phyloP scores from a whole-genome alignment of 345 rosid species.

The Arabidopsis suecica region DNA sequence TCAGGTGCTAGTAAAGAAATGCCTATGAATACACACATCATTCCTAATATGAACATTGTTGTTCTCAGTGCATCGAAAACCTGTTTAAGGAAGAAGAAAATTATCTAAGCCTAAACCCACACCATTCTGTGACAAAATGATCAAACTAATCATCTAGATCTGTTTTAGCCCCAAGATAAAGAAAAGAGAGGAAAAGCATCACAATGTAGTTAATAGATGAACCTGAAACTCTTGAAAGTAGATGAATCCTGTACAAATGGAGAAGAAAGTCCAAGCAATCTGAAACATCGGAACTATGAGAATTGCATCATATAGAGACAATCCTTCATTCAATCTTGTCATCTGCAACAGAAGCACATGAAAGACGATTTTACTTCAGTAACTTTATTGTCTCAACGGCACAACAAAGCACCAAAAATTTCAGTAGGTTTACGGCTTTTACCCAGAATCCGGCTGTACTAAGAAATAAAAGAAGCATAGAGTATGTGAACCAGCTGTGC shows the following conservation, averaged over 20 bases:
- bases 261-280: constrained; percentile 99
- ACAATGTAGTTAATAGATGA: constrained; percentile 21
- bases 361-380: constrained; percentile 18
- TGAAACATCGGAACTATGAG: constrained; percentile 99
- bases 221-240: constrained; percentile 99
- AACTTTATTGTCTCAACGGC: constrained; percentile 19
- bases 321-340: constrained; percentile 96
- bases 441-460: constrained; percentile 99
- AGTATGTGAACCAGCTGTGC: constrained; percentile 99
- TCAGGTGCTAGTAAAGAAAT: constrained; percentile 96
- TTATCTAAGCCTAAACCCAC: constrained; percentile 9
- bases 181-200: constrained; percentile 13
- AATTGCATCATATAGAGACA: constrained; percentile 90
- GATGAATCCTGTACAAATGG: constrained; percentile 96
- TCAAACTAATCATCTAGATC: constrained; percentile 8
- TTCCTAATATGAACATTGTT: constrained; percentile 94
- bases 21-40: constrained; percentile 85
- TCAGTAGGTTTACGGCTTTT: constrained; percentile 43
- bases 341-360: constrained; percentile 57
- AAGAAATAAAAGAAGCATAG: constrained; percentile 93
- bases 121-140: background rate
- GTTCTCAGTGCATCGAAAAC: constrained; percentile 87
- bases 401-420: constrained; percentile 25
- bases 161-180: background rate
- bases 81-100: constrained; percentile 48